Evolutionary conservation across 2,329 filamentous ascomycete species (phyloP).

Genomic region (Pestalotiopsis sp.): DNA sequence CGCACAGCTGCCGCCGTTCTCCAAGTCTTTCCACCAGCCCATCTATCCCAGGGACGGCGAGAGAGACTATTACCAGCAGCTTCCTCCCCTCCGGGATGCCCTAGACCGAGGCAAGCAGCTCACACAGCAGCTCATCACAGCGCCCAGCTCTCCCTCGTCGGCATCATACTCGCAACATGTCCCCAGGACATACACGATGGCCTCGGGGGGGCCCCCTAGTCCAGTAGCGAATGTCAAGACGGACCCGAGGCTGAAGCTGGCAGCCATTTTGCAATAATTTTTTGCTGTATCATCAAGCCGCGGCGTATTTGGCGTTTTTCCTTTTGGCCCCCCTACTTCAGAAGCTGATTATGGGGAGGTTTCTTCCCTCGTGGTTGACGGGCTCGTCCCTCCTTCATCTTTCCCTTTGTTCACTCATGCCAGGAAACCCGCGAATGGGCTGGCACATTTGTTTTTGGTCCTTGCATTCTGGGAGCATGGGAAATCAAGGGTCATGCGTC

Average conservation of each 20-base stretch:
- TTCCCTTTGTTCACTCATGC: no score
- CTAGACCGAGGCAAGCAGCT: conserved; percentile 24
- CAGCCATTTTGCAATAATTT: neutral
- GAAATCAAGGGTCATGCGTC: neutral
- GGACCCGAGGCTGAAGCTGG: conserved; percentile 10
- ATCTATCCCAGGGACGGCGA: neutral
- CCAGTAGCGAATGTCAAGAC: no score
- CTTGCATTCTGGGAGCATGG: neutral
- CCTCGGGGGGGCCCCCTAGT: neutral
- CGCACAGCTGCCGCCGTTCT: conserved; percentile 33
- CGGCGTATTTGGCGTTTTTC: neutral
- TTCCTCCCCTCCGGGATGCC: conserved; percentile 33
- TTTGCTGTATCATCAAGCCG: neutral
- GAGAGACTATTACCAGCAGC: conserved; percentile 5
- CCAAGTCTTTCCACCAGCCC: conserved; percentile 24
- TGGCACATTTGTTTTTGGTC: neutral
- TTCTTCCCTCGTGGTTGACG: no score
- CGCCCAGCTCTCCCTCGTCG: conserved; percentile 35
- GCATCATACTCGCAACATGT: conserved; percentile 5
- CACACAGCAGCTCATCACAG: conserved; percentile 34
- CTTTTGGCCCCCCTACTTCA: no score
- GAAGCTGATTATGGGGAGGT: no score
- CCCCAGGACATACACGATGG: conserved; percentile 3
- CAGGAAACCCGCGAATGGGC: no score
- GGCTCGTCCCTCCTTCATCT: no score